These are phyloP conservation scores for Astragalus membranaceus DNA, from an alignment of 306 rosid genomes.

Conservation along the genomic window DNA sequence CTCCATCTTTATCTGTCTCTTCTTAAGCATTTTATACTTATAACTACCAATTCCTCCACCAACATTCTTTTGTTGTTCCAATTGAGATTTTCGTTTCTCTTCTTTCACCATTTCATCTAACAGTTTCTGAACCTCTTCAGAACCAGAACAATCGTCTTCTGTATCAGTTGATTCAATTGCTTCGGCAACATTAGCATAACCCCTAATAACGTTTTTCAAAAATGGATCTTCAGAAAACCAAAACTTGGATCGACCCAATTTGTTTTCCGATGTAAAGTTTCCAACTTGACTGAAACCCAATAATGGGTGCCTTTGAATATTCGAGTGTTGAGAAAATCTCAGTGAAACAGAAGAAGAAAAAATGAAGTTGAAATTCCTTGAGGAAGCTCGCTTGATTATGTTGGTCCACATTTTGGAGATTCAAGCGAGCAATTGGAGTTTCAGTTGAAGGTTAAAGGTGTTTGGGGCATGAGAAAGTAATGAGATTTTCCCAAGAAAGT, in stretches of 20 bases:
- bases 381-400: slow-evolving; percentile 45
- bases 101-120: slow-evolving; percentile 32
- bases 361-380: slow-evolving; percentile 20
- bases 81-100: slow-evolving; percentile 23
- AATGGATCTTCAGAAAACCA: slow-evolving; percentile 14
- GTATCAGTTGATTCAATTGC: slow-evolving; percentile 53
- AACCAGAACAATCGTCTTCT: slow-evolving; percentile 60
- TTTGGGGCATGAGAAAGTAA: neutral
- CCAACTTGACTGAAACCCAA: slow-evolving; percentile 18
- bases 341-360: neutral
- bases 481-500: neutral
- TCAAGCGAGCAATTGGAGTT: neutral
- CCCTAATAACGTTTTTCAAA: slow-evolving; percentile 16
- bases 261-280: neutral
- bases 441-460: slow-evolving; percentile 8
- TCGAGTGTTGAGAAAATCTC: slow-evolving; percentile 4
- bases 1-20: slow-evolving; percentile 72
- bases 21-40: slow-evolving; percentile 43
- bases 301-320: slow-evolving; percentile 11
- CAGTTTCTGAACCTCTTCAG: slow-evolving; percentile 53
- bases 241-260: slow-evolving; percentile 29
- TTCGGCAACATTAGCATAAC: slow-evolving; percentile 61
- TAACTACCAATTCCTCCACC: slow-evolving; percentile 26
- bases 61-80: slow-evolving; percentile 34
- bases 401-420: slow-evolving; percentile 54